Base-by-base conservation (phyloP, 331 rosid genomes). In the Quercus phellos region DNA sequence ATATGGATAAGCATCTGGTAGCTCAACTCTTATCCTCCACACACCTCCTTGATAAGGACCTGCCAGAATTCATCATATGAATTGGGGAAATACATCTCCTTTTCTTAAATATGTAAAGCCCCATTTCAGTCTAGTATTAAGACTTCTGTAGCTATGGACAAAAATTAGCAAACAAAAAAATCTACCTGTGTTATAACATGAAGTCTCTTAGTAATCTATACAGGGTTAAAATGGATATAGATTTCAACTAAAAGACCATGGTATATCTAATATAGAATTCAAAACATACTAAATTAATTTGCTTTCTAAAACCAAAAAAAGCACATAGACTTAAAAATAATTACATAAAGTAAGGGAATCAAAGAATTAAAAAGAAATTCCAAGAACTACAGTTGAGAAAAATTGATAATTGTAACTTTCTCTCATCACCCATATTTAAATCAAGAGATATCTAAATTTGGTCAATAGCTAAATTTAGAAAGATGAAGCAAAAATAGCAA, bases 1-100 rank as follows among this genome's bases (percentile, higher is more conserved):
- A 77, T 94, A 92, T 77, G 99, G 99, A 90, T 94, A 94, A 74
- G 97, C 93, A 87, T 94, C 99, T 3, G 97, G 98, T 50, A 94
- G 90, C 82, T 92, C 97, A 81, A 94, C 99, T 75, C 94, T 86
- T 73, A 94, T 85, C 89, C 94, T 94, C 97, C 98, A 94, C 79
- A 94, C 92, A 78, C 97, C 97, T 73, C 90, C 97, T 61, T 83
- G 91, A 83, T 94, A 94, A 79, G 91, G 97, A 84, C 99, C 99
- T 94, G 85, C 71, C 78, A 88, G 59, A 66, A 87, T 58, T 85
- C 84, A 87, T 73, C 84, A 81, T 60, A 80, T 75, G 55, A 30
- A 80, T 46, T 82, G 71, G 18, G 70, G 72, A 76, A 71, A 70
- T 70, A 38, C 70, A 79, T 1, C 58, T 34, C 50, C 68, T 74